Percentiles rank a stretch among this genome's conserved stretches.
These are phyloP conservation scores for Arctium lappa DNA, from an alignment of 129 eudicot species.

Conservation along the genomic window DNA sequence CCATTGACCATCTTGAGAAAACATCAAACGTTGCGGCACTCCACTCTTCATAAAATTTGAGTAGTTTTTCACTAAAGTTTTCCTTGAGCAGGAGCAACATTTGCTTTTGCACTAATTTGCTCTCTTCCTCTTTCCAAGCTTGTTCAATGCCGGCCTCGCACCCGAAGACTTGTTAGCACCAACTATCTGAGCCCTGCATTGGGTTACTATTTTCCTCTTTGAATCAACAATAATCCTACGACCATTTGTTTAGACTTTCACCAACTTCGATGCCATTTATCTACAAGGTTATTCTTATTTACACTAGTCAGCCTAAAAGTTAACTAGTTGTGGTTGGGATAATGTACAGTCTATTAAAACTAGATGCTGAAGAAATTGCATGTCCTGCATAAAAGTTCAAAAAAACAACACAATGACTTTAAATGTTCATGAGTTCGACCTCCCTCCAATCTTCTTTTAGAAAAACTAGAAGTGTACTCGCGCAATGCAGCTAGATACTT, in stretches of 20 bases:
- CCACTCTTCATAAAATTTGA: slow-evolving; percentile 60
- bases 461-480: no score
- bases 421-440: no score
- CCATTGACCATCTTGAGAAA: slow-evolving; percentile 76
- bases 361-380: slow-evolving; percentile 13
- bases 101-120: slow-evolving; percentile 37
- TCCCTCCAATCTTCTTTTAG: no score
- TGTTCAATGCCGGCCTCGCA: slow-evolving; percentile 34
- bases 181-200: slow-evolving; percentile 19
- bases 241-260: slow-evolving; percentile 69
- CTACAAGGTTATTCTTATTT: slow-evolving; percentile 43
- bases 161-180: slow-evolving; percentile 32
- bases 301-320: slow-evolving; percentile 30
- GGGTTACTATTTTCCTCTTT: slow-evolving; percentile 59
- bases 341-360: slow-evolving; percentile 20
- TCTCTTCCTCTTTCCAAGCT: slow-evolving; percentile 64
- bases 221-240: slow-evolving; percentile 42
- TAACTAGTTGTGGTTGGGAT: slow-evolving; percentile 22
- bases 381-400: slow-evolving; percentile 24
- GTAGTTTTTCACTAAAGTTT: slow-evolving; percentile 50
- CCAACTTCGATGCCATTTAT: slow-evolving; percentile 66
- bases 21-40: slow-evolving; percentile 65
- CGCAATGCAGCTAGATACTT: no score
- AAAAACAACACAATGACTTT: not conserved
- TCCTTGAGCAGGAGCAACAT: slow-evolving; percentile 34